Evolutionary conservation across 768 basidiomycete genomes (phyloP), one percentile per base, ranked within the genome.

Genomic region (Suillus clintonianus): DNA sequence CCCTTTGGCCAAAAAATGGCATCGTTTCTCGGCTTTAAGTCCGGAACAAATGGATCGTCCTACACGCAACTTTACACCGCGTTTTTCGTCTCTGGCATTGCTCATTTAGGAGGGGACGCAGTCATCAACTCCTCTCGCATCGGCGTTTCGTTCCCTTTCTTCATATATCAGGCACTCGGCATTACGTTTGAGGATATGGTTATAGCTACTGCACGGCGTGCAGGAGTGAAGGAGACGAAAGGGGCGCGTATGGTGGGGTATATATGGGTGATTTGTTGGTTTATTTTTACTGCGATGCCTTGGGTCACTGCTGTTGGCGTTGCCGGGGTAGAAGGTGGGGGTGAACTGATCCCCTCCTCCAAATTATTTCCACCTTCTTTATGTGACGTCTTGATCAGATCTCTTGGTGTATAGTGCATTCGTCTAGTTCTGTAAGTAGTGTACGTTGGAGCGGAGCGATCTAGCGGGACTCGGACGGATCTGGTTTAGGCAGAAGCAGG

Each of bases 131-230:
- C 37, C 36, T 55, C 62, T 41, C 24, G 36, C 34, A 6, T 62
- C 27, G 62, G 41, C 2, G 22, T 30, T 22, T 62, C 34, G 19
- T 60, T 41, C 37, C 45, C 62, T 13, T 77, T 75, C 67, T 77
- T 76, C 61, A 24, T 72, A 14, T 19, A 64, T 8, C 76, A 78
- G 64, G 77, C 78, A 9, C 53, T 72, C 7, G 78, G 67, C 1
- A 79, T 82, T 36, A 76, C 74, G 8, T 50, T 74, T 32, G 81
- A 82, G 65, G 76, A 73, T 54, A 45, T 61, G 1, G 65, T 76
- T 41, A 62, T 79, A 27, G 66, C 41, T 1, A n/a, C 70, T 4
- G 70, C 66, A 32, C 57, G 59, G 22, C 60, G 63, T 10, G 59
- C 62, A 1, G 68, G 73, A 36, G 47, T 67, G 19, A 43, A 47